Evolutionary conservation across 2,329 filamentous ascomycete species (phyloP).

Genomic region (Neofusicoccum sp.): DNA sequence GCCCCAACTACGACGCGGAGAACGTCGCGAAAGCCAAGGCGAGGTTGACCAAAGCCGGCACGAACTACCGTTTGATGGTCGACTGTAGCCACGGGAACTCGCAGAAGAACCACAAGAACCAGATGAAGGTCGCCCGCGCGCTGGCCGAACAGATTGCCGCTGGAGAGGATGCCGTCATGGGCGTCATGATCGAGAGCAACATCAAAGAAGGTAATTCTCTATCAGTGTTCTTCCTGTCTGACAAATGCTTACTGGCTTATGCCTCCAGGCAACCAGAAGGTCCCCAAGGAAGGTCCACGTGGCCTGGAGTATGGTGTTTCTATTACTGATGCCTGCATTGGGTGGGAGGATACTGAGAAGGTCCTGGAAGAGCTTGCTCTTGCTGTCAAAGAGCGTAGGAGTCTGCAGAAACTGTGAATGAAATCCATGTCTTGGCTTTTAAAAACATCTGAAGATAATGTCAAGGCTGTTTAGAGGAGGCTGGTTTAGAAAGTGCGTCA

Average conservation of each 20-base stretch:
- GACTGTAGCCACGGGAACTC: constrained; percentile 98
- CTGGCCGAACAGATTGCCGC: constrained; percentile 82
- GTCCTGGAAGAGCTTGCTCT: constrained; percentile 78
- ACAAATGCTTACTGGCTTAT: constrained; percentile 1
- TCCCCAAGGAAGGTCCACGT: constrained; percentile 80
- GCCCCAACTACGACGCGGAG: constrained; percentile 88
- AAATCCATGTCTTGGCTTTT: too few relatives aligned
- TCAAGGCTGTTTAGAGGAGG: too few relatives aligned
- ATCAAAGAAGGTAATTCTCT: constrained; percentile 79
- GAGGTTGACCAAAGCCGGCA: constrained; percentile 72
- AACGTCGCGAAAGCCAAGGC: constrained; percentile 84
- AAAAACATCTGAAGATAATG: too few relatives aligned
- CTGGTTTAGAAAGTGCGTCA: too few relatives aligned
- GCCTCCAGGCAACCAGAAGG: constrained; percentile 77
- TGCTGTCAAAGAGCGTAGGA: constrained; percentile 75
- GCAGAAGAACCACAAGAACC: constrained; percentile 94
- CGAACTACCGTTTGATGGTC: constrained; percentile 84
- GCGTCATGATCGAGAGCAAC: constrained; percentile 98
- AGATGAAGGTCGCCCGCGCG: constrained; percentile 84
- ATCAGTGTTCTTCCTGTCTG: constrained; percentile 1
- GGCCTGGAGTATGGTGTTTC: constrained; percentile 91
- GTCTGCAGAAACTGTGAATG: too few relatives aligned
- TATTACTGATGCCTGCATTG: constrained; percentile 96
- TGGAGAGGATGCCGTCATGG: constrained; percentile 87
- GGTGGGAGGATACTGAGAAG: constrained; percentile 85